These are phyloP conservation scores for Fusarium guadeloupense DNA, from an alignment of 2,329 filamentous ascomycete genomes.

Conservation along the genomic window DNA sequence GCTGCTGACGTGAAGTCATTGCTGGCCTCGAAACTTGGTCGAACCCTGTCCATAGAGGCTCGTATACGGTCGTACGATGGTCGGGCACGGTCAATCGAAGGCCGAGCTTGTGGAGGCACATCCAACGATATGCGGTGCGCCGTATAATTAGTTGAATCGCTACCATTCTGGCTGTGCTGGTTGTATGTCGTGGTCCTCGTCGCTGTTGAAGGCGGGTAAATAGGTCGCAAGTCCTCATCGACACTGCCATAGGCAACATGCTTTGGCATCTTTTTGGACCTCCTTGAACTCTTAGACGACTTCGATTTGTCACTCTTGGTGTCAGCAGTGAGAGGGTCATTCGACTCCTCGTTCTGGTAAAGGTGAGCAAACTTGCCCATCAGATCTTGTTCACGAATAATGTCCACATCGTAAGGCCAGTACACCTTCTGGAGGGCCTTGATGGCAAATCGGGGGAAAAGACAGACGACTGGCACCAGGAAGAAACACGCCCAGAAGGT, in stretches of 20 bases:
- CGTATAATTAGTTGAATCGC: constrained; percentile 93
- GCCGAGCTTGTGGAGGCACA: constrained; percentile 52
- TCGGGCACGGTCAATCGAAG: constrained; percentile 73
- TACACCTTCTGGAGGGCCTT: constrained; percentile 95
- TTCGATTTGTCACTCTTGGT: constrained; percentile 54
- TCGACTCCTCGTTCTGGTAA: constrained; percentile 48
- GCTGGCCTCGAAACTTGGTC: constrained; percentile 85
- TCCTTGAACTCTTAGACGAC: constrained; percentile 65
- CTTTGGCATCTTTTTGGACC: constrained; percentile 58
- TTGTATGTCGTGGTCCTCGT: constrained; percentile 78
- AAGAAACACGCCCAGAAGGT: constrained; percentile 89
- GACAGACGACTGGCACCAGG: constrained; percentile 80
- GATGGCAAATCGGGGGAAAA: constrained; percentile 86
- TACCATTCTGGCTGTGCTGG: constrained; percentile 86
- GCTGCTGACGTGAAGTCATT: constrained; percentile 93
- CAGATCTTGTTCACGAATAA: constrained; percentile 90
- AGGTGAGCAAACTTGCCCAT: constrained; percentile 84
- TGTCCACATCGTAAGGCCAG: constrained; percentile 91
- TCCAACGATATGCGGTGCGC: constrained; percentile 70
- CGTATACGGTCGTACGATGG: constrained; percentile 91
- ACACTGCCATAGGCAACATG: constrained; percentile 70
- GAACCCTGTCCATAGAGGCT: constrained; percentile 84
- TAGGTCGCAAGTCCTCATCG: constrained; percentile 89
- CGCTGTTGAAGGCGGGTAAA: constrained; percentile 91
- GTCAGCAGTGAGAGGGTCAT: constrained; percentile 52